phyloP scores from a whole-genome alignment of 202 grass and related monocot species.

The Musa balbisiana region DNA sequence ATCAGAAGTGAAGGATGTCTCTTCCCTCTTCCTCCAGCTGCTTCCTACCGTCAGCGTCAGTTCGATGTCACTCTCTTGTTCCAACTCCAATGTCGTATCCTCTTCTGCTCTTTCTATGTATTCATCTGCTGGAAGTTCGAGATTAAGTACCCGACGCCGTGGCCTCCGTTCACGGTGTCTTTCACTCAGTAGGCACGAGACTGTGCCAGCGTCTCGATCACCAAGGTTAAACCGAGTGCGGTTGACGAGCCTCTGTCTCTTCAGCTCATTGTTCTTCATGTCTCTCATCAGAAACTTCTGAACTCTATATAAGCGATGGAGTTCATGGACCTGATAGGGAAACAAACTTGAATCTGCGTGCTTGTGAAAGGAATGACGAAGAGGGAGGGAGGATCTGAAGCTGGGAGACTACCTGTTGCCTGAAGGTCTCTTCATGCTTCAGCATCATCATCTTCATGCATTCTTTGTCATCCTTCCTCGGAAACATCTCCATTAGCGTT shows the following conservation, averaged over 20 bases:
- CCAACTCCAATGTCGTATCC: conserved; percentile 18
- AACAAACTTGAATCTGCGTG: neutral
- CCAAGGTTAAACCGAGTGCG: conserved; percentile 23
- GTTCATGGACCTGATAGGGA: conserved; percentile 49
- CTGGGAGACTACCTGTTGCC: conserved; percentile 50
- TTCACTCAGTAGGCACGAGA: conserved; percentile 30
- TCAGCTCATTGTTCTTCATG: conserved; percentile 32
- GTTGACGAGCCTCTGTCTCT: conserved; percentile 28
- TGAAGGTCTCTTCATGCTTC: conserved; percentile 86
- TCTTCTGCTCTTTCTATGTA: conserved; percentile 33
- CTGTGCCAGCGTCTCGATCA: conserved; percentile 21
- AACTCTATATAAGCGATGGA: conserved; percentile 63
- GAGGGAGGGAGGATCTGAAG: neutral
- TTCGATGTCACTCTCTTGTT: conserved; percentile 21
- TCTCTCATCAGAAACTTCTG: conserved; percentile 79
- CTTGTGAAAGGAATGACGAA: neutral
- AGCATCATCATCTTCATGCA: conserved; percentile 82
- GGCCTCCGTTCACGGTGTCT: conserved; percentile 1
- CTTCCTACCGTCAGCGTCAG: conserved; percentile 13
- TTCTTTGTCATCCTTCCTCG: conserved; percentile 62
- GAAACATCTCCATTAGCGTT: conserved; percentile 53
- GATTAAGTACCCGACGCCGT: conserved; percentile 27
- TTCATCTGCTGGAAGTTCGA: conserved; percentile 42
- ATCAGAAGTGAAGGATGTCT: conserved; percentile 20
- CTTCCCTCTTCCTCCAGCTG: conserved; percentile 45